These are phyloP conservation scores for Diutina neorugosa DNA, from an alignment of 1,139 yeast genomes.

Conservation along the genomic window DNA sequence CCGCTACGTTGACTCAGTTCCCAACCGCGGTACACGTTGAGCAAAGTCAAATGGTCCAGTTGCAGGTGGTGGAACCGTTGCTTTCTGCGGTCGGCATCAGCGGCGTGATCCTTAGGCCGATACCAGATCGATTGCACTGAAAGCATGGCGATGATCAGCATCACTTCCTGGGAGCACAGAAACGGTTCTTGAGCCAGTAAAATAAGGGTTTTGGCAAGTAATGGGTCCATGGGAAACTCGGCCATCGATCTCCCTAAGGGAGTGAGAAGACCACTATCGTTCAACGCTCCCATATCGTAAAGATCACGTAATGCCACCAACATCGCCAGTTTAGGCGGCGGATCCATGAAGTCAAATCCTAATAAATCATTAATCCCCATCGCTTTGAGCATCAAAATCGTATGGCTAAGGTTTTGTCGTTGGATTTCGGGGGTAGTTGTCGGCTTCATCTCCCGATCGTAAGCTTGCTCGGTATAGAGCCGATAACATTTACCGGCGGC, in stretches of 20 bases:
- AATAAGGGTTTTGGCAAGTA: slow-evolving; percentile 61
- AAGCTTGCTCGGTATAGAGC: slow-evolving; percentile 61
- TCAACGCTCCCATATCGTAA: slow-evolving; percentile 72
- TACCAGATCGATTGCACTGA: slow-evolving; percentile 78
- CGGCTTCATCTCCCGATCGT: slow-evolving; percentile 60
- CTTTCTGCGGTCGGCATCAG: slow-evolving; percentile 61
- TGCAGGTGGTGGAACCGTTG: slow-evolving; percentile 62
- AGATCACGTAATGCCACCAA: slow-evolving; percentile 73
- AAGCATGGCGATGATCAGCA: slow-evolving; percentile 83
- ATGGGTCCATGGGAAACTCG: slow-evolving; percentile 92
- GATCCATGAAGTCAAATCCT: slow-evolving; percentile 87
- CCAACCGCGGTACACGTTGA: slow-evolving; percentile 81
- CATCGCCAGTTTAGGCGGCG: slow-evolving; percentile 73
- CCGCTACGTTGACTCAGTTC: slow-evolving; percentile 43
- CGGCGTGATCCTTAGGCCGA: slow-evolving; percentile 66
- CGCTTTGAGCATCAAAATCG: slow-evolving; percentile 82
- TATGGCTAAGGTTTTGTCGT: slow-evolving; percentile 75
- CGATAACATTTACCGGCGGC: slow-evolving; percentile 78
- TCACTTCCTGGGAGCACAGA: slow-evolving; percentile 71
- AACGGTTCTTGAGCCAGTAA: slow-evolving; percentile 57
- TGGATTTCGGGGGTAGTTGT: slow-evolving; percentile 88
- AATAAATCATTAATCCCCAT: slow-evolving; percentile 84
- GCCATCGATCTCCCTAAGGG: slow-evolving; percentile 74
- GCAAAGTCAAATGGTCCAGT: slow-evolving; percentile 80
- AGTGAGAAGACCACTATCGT: slow-evolving; percentile 67